Evolutionary conservation across 805 yeast species (phyloP), one percentile per base, ranked within the genome.

Genomic region (Nakazawaea peltata): DNA sequence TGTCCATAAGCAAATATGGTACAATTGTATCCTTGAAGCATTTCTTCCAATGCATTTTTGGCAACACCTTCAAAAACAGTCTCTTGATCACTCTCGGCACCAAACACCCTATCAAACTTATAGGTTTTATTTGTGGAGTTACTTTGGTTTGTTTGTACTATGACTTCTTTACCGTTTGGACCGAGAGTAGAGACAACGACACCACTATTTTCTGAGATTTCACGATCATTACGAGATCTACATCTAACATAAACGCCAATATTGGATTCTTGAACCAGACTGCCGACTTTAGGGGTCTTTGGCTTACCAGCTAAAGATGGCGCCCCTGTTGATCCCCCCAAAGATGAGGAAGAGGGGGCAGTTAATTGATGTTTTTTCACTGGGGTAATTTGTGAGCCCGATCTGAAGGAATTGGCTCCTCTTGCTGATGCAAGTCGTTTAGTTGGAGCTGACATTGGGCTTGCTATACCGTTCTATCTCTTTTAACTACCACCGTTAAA

Each of bases 51-150:
- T 36, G 77, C 55, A 10, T 78, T 78, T 22, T 68, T 59, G 0
- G 88, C 94, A 14, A 80, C 79, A 18, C 71, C 71, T 16, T 77
- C 73, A 46, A 78, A 87, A 1, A 87, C 53, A 26, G 67, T 59
- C 29, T 64, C 59, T 54, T 87, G 96, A 46, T 77, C 86, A 2
- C 90, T 77, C 41, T 75, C 79, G 1, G 94, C 78, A 1, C 94
- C 95, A 55, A 81, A 85, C 0, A 83, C 92, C 36, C 74, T 77
- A 53, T 86, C 95, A 33, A 86, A 80, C 6, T 70, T 63, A 53
- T 80, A 87, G 1, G 80, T 71, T 50, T 76, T 79, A 37, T 44
- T 45, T 11, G 48, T 46, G 34, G 49, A 44, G 26, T 46, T 46
- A 40, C 47, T 46, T 5, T 61, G 57, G 3, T 65, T 65, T 1